Conservation (phyloP, 169 alveolate species). For the Theileria orientalis region DNA sequence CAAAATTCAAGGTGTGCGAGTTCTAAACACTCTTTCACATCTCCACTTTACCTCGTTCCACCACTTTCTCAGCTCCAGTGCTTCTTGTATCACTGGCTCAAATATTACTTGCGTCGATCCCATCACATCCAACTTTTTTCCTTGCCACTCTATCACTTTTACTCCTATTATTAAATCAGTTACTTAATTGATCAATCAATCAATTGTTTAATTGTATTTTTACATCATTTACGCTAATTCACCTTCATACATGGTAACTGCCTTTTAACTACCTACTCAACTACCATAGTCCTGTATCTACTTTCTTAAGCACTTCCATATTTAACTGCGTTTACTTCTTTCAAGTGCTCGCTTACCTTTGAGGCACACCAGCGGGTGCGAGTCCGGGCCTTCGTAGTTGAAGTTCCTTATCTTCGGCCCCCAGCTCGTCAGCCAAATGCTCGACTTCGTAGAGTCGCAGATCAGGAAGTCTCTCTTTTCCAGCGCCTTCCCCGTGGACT, state of each 20-base stretch:
- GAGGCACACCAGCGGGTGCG: conserved; percentile 50
- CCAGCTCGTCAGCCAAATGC: conserved; percentile 73
- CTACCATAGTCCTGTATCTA: too few relatives aligned
- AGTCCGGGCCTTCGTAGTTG: conserved; percentile 16
- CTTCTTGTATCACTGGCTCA: conserved; percentile 69
- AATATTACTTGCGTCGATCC: conserved; percentile 63
- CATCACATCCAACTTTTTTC: conserved; percentile 69
- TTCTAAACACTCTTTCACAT: not conserved
- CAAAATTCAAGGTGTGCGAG: conserved; percentile 57
- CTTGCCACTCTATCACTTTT: conserved; percentile 76
- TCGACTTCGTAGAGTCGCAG: conserved; percentile 63
- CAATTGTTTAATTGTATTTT: conserved; percentile 23
- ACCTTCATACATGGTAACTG: too few relatives aligned
- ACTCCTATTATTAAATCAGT: conserved; percentile 65
- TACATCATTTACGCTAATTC: conserved; percentile 18
- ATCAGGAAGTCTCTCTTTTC: conserved; percentile 69
- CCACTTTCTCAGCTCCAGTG: conserved; percentile 65
- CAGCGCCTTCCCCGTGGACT: conserved; percentile 62
- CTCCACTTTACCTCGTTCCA: conserved; percentile 63
- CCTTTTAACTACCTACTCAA: too few relatives aligned
- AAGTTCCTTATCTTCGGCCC: conserved; percentile 50
- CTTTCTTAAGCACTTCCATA: too few relatives aligned
- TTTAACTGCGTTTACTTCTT: too few relatives aligned
- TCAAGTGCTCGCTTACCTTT: conserved; percentile 23
- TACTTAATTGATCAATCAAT: too few relatives aligned